Base-by-base conservation (phyloP, 2,329 filamentous ascomycete genomes). In the Phaeosphaeria sp. region DNA sequence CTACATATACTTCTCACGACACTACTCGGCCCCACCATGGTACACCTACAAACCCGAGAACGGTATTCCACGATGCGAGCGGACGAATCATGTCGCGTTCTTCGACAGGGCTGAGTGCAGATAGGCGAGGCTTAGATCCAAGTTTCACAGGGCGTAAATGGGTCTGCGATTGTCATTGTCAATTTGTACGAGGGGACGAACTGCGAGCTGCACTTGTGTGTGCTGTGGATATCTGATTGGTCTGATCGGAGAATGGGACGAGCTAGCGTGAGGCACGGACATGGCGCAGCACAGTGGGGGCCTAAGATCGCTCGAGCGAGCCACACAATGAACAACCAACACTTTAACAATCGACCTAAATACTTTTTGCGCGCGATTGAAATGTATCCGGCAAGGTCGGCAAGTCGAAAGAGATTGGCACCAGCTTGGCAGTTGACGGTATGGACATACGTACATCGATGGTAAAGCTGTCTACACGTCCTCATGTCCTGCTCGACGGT, bases 161-260 rank as follows among this genome's bases (percentile, higher is more conserved):
- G 13, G 30, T 6, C 39, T n/a, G 23, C 36, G 39, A 52, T 49
- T 36, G 39, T 42, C n/a, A 22, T 51, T 22, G 42, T 41, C 11
- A 52, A 52, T 13, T 52, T 53, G 51, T 54, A 23, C 51, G 54
- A 60, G 46, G 17, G 51, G 36, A 30, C 51, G 51, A 54, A 54
- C 42, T n/a, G 43, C 33, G 43, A 13, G 13, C 30, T 15, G 30
- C 30, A 13, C 30, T 36, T 22, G 41, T 52, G 18, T 6, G 21
- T 46, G 30, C 11, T 6, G 30, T 6, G 6, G 13, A 36, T 36
- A 36, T 36, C 30, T 49, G 25, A 49, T 49, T 49, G 46, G 46
- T 33, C 20, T 6, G n/a, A 17, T 49, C 46, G 46, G 23, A 30
- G 25, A 27, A 4, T n/a, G 36, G 46, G 18, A 46, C n/a, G 13